Evolutionary conservation across 305 asterid species (phyloP), one percentile per base, ranked within the genome.

Genomic region (Ajuga reptans): DNA sequence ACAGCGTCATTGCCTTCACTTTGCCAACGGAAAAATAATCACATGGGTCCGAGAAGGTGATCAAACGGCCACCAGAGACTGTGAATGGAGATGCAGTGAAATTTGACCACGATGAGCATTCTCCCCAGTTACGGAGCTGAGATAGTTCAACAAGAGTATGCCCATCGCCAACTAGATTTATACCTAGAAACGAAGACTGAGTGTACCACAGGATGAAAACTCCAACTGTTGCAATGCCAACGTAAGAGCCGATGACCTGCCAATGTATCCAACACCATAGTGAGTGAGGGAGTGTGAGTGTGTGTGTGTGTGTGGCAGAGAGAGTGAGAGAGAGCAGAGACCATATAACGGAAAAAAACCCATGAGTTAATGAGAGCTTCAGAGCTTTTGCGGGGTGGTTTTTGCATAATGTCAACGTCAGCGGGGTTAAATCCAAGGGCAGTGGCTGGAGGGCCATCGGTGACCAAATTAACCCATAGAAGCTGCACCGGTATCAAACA

Each of bases 371-470:
- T 88, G 11, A 92, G 85, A 72, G 98, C 76, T 42, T 92, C 98
- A 18, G 68, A 71, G 85, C 87, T 83, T 71, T 81, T 88, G 45
- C 97, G 83, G n/a, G 98, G 98, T 46, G 95, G 91, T 71, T 92
- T 92, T 68, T 64, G 76, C 98, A 92, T 92, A 12, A 90, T 90
- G 74, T 90, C 97, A 15, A 85, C 86, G 74, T 89, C 97, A 66
- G 98, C 86, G 24, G 97, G 93, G 82, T 90, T 92, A 71, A 92
- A 89, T 51, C 98, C 98, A 4, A 92, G 90, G 54, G 98, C 96
- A 1, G 96, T 89, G 4, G 98, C 97, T 0, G 98, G 98, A 37
- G 98, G 98, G 12, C 98, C 98, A 77, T 92, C 98, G 0, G 97
- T 90, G 1, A 90, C 98, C 72, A 92, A 79, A 79, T 92, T 90